A percentile compares a stretch with the other conserved stretches of the same genome.
Conservation (phyloP, 305 asterid genomes). For the Stenogyne calaminthoides region DNA sequence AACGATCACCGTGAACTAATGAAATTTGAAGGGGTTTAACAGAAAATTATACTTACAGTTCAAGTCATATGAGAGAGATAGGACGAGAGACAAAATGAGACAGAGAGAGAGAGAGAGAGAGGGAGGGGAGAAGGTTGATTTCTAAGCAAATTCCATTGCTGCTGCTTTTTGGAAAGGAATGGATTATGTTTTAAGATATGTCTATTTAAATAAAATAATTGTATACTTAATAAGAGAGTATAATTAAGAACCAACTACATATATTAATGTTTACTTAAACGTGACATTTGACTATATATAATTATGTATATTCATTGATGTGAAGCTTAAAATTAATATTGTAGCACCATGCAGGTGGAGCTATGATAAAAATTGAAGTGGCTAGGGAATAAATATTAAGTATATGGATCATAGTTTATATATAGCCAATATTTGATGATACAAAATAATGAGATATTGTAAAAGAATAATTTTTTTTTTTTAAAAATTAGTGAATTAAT, state of each 20-base stretch:
- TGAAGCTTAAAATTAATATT: neutral
- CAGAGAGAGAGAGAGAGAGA: no score
- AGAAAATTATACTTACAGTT: conserved; percentile 47
- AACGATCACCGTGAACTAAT: no score
- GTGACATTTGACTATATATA: conserved; percentile 30
- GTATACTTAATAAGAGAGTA: neutral
- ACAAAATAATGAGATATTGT: no score
- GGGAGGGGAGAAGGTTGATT: conserved; percentile 44
- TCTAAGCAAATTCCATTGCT: conserved; percentile 55
- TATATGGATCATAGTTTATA: neutral
- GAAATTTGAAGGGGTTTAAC: conserved; percentile 36
- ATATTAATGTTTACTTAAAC: conserved; percentile 25
- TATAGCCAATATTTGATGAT: neutral
- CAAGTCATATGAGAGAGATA: conserved; percentile 42
- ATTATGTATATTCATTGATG: conserved; percentile 7
- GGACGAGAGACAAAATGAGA: conserved; percentile 12
- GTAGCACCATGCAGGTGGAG: neutral
- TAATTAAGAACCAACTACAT: conserved; percentile 17
- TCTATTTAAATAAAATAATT: conserved; percentile 27
- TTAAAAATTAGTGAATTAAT: no score
- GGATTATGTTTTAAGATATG: conserved; percentile 56
- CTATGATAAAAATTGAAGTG: neutral
- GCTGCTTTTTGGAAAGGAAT: conserved; percentile 48
- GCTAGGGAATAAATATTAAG: neutral
- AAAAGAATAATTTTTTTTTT: no score